These are phyloP conservation scores for Pythium myriotylum DNA, from an alignment of 352 stramenopile species.

Conservation along the genomic window DNA sequence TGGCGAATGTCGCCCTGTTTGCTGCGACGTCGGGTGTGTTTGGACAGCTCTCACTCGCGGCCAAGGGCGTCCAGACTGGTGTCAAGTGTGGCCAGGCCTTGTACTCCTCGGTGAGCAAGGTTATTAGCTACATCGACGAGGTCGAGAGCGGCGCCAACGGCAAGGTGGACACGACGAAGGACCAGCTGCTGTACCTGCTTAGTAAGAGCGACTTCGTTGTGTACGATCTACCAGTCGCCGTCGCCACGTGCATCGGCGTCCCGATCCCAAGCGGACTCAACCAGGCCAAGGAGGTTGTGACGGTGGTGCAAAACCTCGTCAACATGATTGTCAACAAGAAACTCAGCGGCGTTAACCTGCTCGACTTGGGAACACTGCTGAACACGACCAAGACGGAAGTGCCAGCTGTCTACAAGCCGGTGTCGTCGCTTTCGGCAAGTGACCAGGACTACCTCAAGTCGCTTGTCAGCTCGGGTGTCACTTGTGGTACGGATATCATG, in stretches of 20 bases:
- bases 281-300: constrained; percentile 39
- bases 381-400: constrained; percentile 9
- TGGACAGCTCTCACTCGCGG: constrained; percentile 28
- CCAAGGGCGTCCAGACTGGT: constrained; percentile 20
- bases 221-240: constrained; percentile 50
- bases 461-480: constrained; percentile 41
- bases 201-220: constrained; percentile 59
- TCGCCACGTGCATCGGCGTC: constrained; percentile 47
- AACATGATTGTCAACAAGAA: constrained; percentile 38
- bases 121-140: constrained; percentile 26
- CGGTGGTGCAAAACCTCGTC: constrained; percentile 27
- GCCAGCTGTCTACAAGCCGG: constrained; percentile 4
- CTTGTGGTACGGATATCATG: constrained; percentile 49
- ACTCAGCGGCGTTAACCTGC: constrained; percentile 10
- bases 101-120: constrained; percentile 11
- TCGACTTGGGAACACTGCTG: constrained; percentile 1
- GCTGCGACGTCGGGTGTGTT: constrained; percentile 43
- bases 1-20: constrained; percentile 42
- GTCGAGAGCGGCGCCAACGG: constrained; percentile 12
- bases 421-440: constrained; percentile 31
- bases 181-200: constrained; percentile 49
- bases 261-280: constrained; percentile 30
- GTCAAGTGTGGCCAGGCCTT: constrained; percentile 29
- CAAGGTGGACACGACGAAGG: constrained; percentile 41
- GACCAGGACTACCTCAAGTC: constrained; percentile 37